Base-by-base conservation (phyloP, 192 early-diverging fungal genomes). In the Linderina pennispora region DNA sequence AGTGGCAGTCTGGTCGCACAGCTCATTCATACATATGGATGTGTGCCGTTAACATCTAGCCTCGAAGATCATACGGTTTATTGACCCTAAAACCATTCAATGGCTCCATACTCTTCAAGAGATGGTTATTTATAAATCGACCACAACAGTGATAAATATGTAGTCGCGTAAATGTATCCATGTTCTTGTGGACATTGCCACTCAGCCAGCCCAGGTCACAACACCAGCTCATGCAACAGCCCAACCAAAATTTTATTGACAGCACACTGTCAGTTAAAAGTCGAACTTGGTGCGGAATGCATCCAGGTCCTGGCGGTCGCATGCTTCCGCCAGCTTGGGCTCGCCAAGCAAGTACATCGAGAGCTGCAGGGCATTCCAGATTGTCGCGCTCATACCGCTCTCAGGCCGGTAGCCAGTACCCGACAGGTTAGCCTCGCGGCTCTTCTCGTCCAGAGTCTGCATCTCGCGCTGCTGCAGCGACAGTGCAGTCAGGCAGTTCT, bases 401-500 rank as follows among this genome's bases (percentile, higher is more conserved):
- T 74, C 59, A 7, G 63, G 51, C 38, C 54, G 13, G 21, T 34
- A 18, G 8, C 65, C 48, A 14, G 45, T 21, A 19, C 36, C 48
- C n/a, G 21, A 41, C 17, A 50, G 54, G 53, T 28, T 58, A 31
- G 52, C 76, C 22, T 14, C 72, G 20, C 20, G 38, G 32, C 43
- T 62, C 58, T 34, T 67, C 35, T 34, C 52, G 46, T 23, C 54
- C 40, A 46, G 65, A 48, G 36, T 38, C 31, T 60, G 63, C 44
- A 75, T 53, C 43, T 82, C 75, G 24, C 81, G 77, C 61, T 77
- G 70, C 56, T 99, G 97, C 20, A 92, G 68, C 1, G 85, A 73
- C 33, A 99, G 66, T 4, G 92, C 88, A n/a, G 80, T 82, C 20
- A 99, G 66, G 23, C 97, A 65, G 68, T 99, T 91, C 48, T 92